Conservation (phyloP, 176 grass and related monocot genomes). For the Olyra latifolia region DNA sequence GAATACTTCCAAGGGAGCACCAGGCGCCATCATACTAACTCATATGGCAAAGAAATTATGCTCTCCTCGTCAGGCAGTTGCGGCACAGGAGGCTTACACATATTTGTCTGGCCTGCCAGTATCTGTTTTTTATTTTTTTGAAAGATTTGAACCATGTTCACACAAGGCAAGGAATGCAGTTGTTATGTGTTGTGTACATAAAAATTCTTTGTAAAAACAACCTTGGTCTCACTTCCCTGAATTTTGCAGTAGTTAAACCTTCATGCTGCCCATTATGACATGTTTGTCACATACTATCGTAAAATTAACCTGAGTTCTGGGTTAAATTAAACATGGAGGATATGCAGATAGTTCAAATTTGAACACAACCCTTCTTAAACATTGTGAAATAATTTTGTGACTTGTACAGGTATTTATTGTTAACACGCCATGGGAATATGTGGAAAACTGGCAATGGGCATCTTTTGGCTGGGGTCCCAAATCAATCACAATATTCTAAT, state of each 20-base stretch:
- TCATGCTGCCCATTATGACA: not conserved
- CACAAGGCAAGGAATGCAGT: conserved; percentile 25
- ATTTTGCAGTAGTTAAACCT: not conserved
- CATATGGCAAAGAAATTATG: conserved; percentile 47
- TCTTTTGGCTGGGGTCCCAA: not conserved
- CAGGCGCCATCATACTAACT: conserved; percentile 26
- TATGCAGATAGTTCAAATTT: not conserved
- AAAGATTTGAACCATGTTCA: conserved; percentile 5
- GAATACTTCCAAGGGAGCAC: conserved; percentile 31
- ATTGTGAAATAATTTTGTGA: not conserved
- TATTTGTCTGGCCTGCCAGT: conserved; percentile 20
- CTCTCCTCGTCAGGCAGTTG: conserved; percentile 32
- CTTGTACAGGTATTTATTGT: not conserved
- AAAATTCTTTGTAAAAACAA: not conserved
- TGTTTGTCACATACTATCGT: not conserved
- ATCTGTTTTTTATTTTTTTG: conserved; percentile 27
- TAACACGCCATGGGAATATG: not conserved
- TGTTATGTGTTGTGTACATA: conserved; percentile 27
- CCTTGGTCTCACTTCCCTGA: not conserved
- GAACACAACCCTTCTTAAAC: not conserved
- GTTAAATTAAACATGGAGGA: not conserved
- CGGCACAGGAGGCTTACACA: conserved; percentile 12
- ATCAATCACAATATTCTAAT: not conserved
- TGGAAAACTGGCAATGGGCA: not conserved
- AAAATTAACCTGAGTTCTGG: not conserved